These are phyloP conservation scores for Apiospora saccharicola DNA, from an alignment of 2,329 filamentous ascomycete species.

Conservation along the genomic window DNA sequence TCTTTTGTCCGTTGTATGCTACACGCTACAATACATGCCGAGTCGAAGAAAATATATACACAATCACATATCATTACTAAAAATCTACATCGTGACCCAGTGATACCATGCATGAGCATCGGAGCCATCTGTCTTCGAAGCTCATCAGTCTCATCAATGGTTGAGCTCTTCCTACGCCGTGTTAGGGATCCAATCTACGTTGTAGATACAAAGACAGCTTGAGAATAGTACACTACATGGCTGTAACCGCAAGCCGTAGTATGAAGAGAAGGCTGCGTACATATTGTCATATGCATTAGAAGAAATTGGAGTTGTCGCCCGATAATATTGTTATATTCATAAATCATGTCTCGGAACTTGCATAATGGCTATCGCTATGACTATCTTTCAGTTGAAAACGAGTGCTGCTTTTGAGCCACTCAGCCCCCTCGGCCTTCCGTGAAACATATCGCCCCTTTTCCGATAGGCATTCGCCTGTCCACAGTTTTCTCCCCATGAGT, in stretches of 20 bases:
- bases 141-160: no score
- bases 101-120: no score
- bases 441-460: slow-evolving; percentile 6
- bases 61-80: no score
- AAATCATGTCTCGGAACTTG: slow-evolving; percentile 19
- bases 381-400: slow-evolving; percentile 16
- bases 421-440: background rate
- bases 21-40: no score
- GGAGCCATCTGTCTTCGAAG: no score
- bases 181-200: no score
- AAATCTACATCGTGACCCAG: no score
- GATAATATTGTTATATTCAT: slow-evolving; percentile 14
- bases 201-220: no score
- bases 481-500: background rate
- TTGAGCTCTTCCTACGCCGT: no score
- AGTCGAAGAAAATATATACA: no score
- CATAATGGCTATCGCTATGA: slow-evolving; percentile 20
- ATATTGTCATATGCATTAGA: background rate
- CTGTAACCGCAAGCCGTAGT: no score
- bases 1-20: background rate
- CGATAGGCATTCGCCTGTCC: background rate
- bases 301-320: background rate
- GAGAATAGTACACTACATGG: no score
- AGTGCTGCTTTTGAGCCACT: slow-evolving; percentile 7
- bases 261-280: background rate